Evolutionary conservation across 108 stramenopile species (phyloP), one percentile per base, ranked within the genome.

Genomic region (Pseudonitzschia pungens): DNA sequence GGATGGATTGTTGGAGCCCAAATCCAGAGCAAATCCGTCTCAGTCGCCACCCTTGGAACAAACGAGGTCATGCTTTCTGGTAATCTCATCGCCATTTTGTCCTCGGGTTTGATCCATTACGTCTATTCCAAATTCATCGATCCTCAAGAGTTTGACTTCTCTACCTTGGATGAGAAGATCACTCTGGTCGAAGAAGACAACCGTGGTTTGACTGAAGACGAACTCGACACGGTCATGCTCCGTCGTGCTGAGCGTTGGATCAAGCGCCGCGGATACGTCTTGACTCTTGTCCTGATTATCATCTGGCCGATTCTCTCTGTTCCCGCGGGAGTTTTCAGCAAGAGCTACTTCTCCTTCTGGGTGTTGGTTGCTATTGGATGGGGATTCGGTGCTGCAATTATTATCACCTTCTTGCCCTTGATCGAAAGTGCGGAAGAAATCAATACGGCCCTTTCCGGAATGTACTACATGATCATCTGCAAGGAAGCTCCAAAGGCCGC

Each of bases 281-380:
- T 95, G 71, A 93, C 92, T 4, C 67, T 95, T 22, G 73, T 95
- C 42, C 83, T 97, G 62, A 85, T 95, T 56, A 36, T 97, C n/a
- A 31, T 94, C 43, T 97, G 96, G 96, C 96, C 96, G 20, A 33
- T 95, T 10, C 82, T 92, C 15, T 95, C 93, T 12, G 72, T 94
- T 55, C 92, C 96, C n/a, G 94, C 94, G 1, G 89, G 92, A 20
- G 86, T 89, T 0, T 97, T 95, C 74, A 81, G 88, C 54, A 64
- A 83, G 72, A 59, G 63, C 22, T 95, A 95, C 85, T 97, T 95
- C 72, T 78, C 89, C 53, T 95, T 97, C 81, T 97, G 96, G 96
- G 94, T 97, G 41, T 81, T 90, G 44, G 72, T 97, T 24, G 82
- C 92, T 62, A 87, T 94, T 63, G 78, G 84, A 31, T 97, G 96